Base-by-base conservation (phyloP, 345 rosid species). In the Euphorbia peplus region DNA sequence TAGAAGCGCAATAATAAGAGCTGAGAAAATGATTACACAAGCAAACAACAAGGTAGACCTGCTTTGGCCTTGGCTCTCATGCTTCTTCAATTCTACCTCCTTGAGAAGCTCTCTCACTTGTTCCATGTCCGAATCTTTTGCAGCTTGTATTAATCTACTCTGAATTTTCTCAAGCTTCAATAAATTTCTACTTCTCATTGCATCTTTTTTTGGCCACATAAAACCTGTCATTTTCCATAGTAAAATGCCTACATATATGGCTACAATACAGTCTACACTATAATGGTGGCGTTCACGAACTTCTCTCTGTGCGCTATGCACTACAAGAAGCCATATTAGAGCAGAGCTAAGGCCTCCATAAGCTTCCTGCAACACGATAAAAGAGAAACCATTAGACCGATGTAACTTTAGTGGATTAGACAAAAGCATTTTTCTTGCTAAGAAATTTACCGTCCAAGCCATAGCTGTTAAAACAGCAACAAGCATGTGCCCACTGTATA, bases 401-500 rank as follows among this genome's bases (percentile, higher is more conserved):
- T 37, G 21, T 29, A 50, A 32, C 65, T 68, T 41, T 50, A 53
- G 28, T 72, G 18, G 19, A 63, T 10, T 46, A 24, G 46, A 59
- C 13, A 56, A 26, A n/a, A 3, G 21, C 26, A 41, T 18, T 52
- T 66, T 66, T 16, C 19, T 26, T 18, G 60, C 25, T 9, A 48
- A 3, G 24, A 57, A 60, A 57, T 48, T 35, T 88, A 93, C 97
- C 84, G 86, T 93, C 98, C 98, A 93, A 47, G 98, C 98, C 97
- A 91, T 93, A 55, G 98, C 98, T 37, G 98, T 91, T 60, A 91
- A 78, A 2, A 89, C 95, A 67, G 95, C 91, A 67, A 93, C 97
- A 66, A 91, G 91, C 98, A 91, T 89, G 83, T 93, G 97, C 55
- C 97, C 98, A 66, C 98, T 91, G 79, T 86, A 93, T 62, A 93